Evolutionary conservation across 148 eudicot genomes (phyloP), one percentile per base, ranked within the genome.

Genomic region (Nepenthes mirabilis): DNA sequence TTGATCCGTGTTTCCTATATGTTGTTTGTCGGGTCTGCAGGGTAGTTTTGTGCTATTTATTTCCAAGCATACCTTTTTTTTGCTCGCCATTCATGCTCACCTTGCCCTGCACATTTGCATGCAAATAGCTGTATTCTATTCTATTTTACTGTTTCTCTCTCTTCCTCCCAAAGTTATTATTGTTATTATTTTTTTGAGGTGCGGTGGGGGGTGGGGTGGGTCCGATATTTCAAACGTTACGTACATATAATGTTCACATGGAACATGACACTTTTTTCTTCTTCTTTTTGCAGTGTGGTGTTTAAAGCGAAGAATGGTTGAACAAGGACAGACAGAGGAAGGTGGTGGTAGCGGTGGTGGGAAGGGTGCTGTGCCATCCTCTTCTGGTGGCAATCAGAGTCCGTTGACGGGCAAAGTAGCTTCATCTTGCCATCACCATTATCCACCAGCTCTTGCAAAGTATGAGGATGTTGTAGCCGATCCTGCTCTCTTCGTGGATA

Each of bases 371-470:
- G 68, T 71, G 82, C 68, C 32, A 11, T 32, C 32, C 14, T 14
- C 14, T 6, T 52, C n/a, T 14, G 55, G 55, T 52, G 69, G 58
- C 43, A 70, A 62, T 37, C 68, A 65, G 47, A 69, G 52, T 52
- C 43, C 68, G 10, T 59, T 63, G 50, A 55, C 72, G 1, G 34
- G 54, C 34, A 68, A 60, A 61, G 69, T 57, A 37, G 70, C 62
- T 52, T 14, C 72, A 11, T 60, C 70, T 54, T 65, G 56, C 58
- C 62, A 60, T 61, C 58, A 72, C 60, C 69, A 71, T 43, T 88
- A 93, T 65, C 91, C 95, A 34, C 66, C 79, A 33, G 73, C 99
- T 55, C 59, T 77, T 66, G 97, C 91, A 14, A 78, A 71, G 56
- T 89, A 80, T 56, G 95, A 89, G 60, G 89, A 89, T 32, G 79